These are phyloP conservation scores for Diplodia scrobiculata DNA, from an alignment of 2,329 filamentous ascomycete genomes.

Conservation along the genomic window DNA sequence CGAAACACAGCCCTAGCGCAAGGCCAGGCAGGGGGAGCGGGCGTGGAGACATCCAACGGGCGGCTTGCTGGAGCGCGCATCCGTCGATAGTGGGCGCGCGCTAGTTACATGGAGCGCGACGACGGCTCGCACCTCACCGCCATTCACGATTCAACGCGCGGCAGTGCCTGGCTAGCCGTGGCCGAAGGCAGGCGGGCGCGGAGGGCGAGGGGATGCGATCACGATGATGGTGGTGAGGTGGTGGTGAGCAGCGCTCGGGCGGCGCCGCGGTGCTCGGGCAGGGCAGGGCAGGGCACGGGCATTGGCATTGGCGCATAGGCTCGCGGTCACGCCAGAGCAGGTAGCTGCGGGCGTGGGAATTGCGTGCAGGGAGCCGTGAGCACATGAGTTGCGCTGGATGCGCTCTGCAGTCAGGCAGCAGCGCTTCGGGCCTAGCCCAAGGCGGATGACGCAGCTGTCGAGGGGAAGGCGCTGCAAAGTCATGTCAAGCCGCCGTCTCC, in stretches of 20 bases:
- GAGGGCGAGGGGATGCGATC: neutral
- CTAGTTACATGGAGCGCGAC: conserved; percentile 18
- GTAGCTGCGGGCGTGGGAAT: conserved; percentile 16
- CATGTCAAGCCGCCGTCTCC: conserved; percentile 22
- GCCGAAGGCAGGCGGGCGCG: neutral
- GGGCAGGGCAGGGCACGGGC: neutral
- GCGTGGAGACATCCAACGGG: conserved; percentile 1
- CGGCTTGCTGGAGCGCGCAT: neutral
- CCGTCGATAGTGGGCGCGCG: conserved; percentile 13
- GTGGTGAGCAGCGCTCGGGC: neutral
- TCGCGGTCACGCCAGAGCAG: conserved; percentile 9
- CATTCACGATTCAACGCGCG: conserved; percentile 18
- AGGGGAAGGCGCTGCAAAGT: neutral
- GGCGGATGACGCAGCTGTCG: conserved; percentile 16
- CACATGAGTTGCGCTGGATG: conserved; percentile 25
- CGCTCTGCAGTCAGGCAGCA: conserved; percentile 19
- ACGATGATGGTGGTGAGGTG: conserved; percentile 6
- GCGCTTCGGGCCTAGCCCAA: conserved; percentile 20
- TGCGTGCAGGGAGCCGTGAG: conserved; percentile 19
- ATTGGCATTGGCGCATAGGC: neutral
- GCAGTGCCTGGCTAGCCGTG: conserved; percentile 20
- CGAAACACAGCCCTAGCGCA: conserved; percentile 22
- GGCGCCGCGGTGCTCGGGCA: no score
- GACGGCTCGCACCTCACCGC: conserved; percentile 16
- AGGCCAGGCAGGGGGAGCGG: conserved; percentile 3